Evolutionary conservation across 1,139 yeast species (phyloP), one percentile per base, ranked within the genome.

Genomic region (Geotrichum bryndzae): DNA sequence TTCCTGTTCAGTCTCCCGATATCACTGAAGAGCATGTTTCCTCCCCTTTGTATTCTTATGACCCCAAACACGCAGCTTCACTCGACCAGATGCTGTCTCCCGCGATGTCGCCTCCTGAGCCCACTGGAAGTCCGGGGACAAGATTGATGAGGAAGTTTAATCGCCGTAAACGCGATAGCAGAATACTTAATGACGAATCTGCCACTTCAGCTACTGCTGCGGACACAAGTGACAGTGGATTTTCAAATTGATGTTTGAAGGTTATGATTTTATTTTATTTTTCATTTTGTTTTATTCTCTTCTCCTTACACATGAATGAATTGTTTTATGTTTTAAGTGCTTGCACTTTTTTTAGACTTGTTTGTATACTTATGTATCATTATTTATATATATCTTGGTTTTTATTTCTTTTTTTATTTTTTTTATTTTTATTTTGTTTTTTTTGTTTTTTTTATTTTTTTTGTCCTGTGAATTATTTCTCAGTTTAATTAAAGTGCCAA

Each of bases 211-310:
- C 53, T 23, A 38, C 62, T 7, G 46, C 48, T 5, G 59, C 54
- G 8, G 61, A 59, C 25, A 56, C 59, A 35, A 59, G 62, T 46
- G 62, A 59, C 52, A 56, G 59, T 52, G 62, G 59, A 11, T 55
- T 56, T 56, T 59, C 62, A 15, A 54, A 35, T 33, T 59, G 27
- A 55, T n/a, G 1, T 53, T 51, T 51, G 8, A 27, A 23, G 38
- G 18, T 29, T 33, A 50, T 51, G 25, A 51, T 51, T 33, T 51
- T 41, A 7, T 31, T 7, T 31, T 31, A 31, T 11, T 15, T 13
- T 35, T 35, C n/a, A 29, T 35, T 35, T 35, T 35, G 13, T 35
- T 35, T 13, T 35, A 13, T 41, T 41, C 22, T 41, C 18, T 41
- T 41, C 46, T 41, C n/a, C 4, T 15, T 4, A 41, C 15, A 41